Conservation (phyloP, 306 rosid species). For the Comarum palustre region DNA sequence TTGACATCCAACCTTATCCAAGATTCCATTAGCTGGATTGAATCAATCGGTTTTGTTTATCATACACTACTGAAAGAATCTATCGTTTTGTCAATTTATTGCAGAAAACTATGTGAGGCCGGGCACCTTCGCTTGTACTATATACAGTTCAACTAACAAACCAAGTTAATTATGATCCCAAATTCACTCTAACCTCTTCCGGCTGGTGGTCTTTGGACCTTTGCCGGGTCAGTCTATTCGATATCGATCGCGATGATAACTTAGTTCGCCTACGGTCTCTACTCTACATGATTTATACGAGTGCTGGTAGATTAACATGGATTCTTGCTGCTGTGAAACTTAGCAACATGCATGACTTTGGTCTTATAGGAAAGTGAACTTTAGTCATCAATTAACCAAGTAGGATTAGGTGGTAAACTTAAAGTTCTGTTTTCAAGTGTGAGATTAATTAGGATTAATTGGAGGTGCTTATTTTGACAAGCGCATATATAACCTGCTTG, state of each 20-base stretch:
- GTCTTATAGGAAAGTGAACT: background rate
- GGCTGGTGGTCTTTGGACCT: background rate
- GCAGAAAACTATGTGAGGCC: no score
- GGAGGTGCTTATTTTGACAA: constrained; percentile 8
- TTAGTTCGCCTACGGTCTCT: no score
- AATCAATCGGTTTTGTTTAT: no score
- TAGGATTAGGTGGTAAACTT: constrained; percentile 25
- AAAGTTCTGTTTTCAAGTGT: background rate
- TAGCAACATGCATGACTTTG: background rate
- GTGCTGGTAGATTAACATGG: background rate
- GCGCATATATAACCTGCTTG: constrained; percentile 17
- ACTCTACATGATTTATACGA: no score
- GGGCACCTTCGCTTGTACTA: background rate
- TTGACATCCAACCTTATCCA: no score
- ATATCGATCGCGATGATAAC: no score
- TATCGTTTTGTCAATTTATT: no score
- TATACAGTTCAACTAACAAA: background rate
- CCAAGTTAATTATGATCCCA: background rate
- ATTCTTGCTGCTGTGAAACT: no score
- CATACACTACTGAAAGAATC: no score
- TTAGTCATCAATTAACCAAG: constrained; percentile 27
- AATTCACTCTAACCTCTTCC: background rate
- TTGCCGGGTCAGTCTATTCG: background rate
- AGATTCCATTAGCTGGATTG: no score
- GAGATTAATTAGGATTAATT: background rate